phyloP scores from a whole-genome alignment of 768 basidiomycete species.

The Kwoniella newhampshirensis region DNA sequence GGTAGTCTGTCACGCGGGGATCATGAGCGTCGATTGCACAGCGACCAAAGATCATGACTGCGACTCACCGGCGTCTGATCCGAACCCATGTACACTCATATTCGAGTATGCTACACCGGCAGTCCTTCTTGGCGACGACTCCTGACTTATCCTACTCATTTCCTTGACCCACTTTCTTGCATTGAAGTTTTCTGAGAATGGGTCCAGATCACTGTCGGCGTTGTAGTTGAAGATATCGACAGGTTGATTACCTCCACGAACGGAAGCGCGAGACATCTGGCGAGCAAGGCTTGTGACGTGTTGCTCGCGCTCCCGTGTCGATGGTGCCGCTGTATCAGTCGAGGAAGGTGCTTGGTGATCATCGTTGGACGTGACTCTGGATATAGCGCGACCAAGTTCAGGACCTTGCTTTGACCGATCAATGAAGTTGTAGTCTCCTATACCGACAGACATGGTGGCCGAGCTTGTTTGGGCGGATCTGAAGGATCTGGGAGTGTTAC shows the following conservation, averaged over 20 bases:
- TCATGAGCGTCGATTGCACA: neutral
- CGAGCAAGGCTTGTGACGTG: constrained; percentile 29
- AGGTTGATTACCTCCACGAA: neutral
- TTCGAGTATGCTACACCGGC: constrained; percentile 55
- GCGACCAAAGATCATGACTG: neutral
- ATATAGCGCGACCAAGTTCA: constrained; percentile 9
- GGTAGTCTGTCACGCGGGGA: constrained; percentile 55
- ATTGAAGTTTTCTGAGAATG: constrained; percentile 54
- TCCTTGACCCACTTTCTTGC: constrained; percentile 52
- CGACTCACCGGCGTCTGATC: constrained; percentile 44
- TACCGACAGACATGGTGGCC: constrained; percentile 14
- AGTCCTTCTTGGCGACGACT: constrained; percentile 10
- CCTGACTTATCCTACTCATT: constrained; percentile 36
- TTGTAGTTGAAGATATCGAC: constrained; percentile 38
- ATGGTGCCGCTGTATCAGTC: neutral
- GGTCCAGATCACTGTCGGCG: constrained; percentile 52
- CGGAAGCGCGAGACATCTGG: constrained; percentile 21
- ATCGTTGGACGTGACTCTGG: constrained; percentile 4
- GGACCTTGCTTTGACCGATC: constrained; percentile 7
- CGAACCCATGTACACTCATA: constrained; percentile 53
- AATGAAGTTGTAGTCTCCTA: constrained; percentile 14
- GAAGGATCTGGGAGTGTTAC: too few species aligned
- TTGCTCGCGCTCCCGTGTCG: constrained; percentile 2
- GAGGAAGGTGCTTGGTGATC: neutral
- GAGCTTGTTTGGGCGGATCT: neutral